Conservation (phyloP, 1,284 basidiomycete genomes). For the Hortiboletus rubellus region DNA sequence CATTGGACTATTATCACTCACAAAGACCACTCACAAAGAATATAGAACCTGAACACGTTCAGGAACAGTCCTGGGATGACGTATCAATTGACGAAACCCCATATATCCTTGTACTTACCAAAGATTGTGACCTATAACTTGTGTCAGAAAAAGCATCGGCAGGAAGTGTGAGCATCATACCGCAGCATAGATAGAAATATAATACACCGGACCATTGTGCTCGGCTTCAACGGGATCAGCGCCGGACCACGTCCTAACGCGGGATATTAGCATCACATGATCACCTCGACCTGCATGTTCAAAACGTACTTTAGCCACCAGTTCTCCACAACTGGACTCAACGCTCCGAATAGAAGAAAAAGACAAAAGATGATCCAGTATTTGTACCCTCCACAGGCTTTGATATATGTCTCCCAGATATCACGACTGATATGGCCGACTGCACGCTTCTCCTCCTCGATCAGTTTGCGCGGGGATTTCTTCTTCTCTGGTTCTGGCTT, state of each 20-base stretch:
- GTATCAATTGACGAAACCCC: constrained; percentile 6
- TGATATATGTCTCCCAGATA: constrained; percentile 83
- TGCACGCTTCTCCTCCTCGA: constrained; percentile 89
- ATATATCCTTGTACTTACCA: constrained; percentile 29
- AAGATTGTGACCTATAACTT: constrained; percentile 41
- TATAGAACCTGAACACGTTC: constrained; percentile 64
- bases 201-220: constrained; percentile 62
- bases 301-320: constrained; percentile 71
- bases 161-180: constrained; percentile 37
- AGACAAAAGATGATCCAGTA: constrained; percentile 76
- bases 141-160: constrained; percentile 8
- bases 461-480: constrained; percentile 78
- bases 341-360: constrained; percentile 61
- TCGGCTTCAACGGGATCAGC: constrained; percentile 39
- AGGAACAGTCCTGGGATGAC: constrained; percentile 55
- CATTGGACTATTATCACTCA: not conserved
- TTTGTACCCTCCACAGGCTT: constrained; percentile 60
- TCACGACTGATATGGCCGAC: constrained; percentile 77
- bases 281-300: not conserved
- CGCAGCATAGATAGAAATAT: constrained; percentile 74
- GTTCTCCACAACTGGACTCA: constrained; percentile 79
- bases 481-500: constrained; percentile 49
- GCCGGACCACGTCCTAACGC: constrained; percentile 64
- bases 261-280: constrained; percentile 11
- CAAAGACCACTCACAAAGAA: constrained; percentile 51